A percentile compares a stretch with the other conserved stretches of the same genome.
phyloP scores from a whole-genome alignment of 2,329 filamentous ascomycete genomes.

The Pleoardoris graminearum region DNA sequence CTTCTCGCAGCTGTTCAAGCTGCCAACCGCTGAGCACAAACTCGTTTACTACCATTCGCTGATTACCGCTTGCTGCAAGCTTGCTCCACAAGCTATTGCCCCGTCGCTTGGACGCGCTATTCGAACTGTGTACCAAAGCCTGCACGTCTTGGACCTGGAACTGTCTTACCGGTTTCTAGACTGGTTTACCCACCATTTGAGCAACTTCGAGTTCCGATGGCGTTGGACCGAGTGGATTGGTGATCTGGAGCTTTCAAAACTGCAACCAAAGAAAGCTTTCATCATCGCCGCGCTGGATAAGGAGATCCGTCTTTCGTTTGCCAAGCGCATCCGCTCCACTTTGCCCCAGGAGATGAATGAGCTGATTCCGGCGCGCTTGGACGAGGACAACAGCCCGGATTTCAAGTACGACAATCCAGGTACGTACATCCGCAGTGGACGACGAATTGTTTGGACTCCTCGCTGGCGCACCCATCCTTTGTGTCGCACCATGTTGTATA shows the following conservation, averaged over 20 bases:
- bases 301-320: slow-evolving; percentile 94
- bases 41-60: slow-evolving; percentile 96
- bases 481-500: too few relatives aligned
- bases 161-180: slow-evolving; percentile 86
- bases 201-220: slow-evolving; percentile 99
- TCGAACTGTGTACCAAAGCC: slow-evolving; percentile 82
- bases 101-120: slow-evolving; percentile 93
- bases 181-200: slow-evolving; percentile 97
- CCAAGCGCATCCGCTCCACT: slow-evolving; percentile 92
- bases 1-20: slow-evolving; percentile 89
- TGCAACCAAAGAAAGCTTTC: slow-evolving; percentile 91
- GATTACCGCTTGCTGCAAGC: slow-evolving; percentile 92
- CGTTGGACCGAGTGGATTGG: slow-evolving; percentile 97
- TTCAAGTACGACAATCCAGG: slow-evolving; percentile 84
- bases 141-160: slow-evolving; percentile 83
- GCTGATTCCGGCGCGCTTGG: slow-evolving; percentile 82
- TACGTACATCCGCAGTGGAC: too few relatives aligned
- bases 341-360: slow-evolving; percentile 80
- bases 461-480: too few relatives aligned
- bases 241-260: slow-evolving; percentile 73
- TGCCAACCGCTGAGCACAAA: slow-evolving; percentile 88
- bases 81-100: slow-evolving; percentile 93
- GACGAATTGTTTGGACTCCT: too few relatives aligned
- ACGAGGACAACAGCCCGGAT: slow-evolving; percentile 90
- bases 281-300: slow-evolving; percentile 90